A percentile compares a stretch with the other conserved stretches of the same genome.
Evolutionary conservation across 1,284 basidiomycete genomes (phyloP).

Genomic region (Dichomitus squalens): DNA sequence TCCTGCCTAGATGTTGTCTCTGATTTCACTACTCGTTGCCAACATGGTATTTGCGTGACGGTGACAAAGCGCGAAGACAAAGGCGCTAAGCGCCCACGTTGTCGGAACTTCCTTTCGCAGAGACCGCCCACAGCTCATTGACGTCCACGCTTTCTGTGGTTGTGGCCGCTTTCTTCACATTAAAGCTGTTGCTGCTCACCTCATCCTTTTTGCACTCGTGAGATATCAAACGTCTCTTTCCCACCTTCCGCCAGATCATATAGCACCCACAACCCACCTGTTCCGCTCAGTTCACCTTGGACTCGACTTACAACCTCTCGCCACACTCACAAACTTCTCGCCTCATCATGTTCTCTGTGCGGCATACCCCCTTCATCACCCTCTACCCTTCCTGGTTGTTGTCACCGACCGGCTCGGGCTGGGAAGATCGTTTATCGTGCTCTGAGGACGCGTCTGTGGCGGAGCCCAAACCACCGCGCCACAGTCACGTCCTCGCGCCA

Average conservation of each 20-base stretch:
- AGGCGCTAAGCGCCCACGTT: background rate
- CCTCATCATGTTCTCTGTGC: background rate
- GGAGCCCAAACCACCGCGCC: background rate
- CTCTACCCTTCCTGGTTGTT: background rate
- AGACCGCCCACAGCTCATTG: background rate
- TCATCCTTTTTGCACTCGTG: background rate
- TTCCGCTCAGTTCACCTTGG: background rate
- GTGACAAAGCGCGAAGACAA: background rate
- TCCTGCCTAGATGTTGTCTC: background rate
- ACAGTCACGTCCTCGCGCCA: background rate
- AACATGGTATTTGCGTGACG: background rate
- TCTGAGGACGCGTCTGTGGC: background rate
- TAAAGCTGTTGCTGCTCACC: background rate
- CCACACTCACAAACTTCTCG: background rate
- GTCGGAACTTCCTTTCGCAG: background rate
- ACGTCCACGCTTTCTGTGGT: background rate
- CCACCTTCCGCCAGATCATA: background rate
- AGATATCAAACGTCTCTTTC: background rate
- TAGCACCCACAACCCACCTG: background rate
- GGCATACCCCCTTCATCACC: background rate
- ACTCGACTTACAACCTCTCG: background rate
- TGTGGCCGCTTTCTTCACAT: background rate
- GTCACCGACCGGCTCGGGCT: background rate
- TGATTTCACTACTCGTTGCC: background rate
- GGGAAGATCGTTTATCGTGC: background rate